Evolutionary conservation across 2,329 filamentous ascomycete species (phyloP), one percentile per base, ranked within the genome.

Genomic region (Diaporthe longicolla): DNA sequence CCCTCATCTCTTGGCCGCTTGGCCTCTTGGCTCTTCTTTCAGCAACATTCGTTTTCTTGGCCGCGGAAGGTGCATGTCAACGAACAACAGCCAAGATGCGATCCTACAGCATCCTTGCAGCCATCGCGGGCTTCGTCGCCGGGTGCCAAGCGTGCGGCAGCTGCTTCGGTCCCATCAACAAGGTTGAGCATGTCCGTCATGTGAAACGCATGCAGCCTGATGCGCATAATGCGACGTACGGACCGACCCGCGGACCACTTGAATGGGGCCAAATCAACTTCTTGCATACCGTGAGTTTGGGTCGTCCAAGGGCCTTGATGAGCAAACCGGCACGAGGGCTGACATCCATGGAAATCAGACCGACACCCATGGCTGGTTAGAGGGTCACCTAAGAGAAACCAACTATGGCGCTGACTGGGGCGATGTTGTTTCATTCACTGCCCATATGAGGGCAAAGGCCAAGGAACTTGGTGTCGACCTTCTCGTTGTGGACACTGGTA

Each of bases 371-470:
- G 89, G 89, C 26, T 90, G 90, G 90, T 83, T 91, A 24, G 87
- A 89, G 77, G 88, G 89, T 4, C 88, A 91, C 78, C 79, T 92
- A 76, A 90, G 91, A 77, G 89, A 92, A 81, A 83, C 86, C 77
- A 91, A 91, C 78, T 92, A 91, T 75, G 89, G 90, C 54, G 90
- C 90, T 2, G 91, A 93, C 78, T 92, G 90, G 89, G 91, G 91
- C 32, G 91, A 93, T 79, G 92, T 89, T 80, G 89, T 90, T 55
- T 88, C 88, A 71, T 92, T 92, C 78, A 85, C 87, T 17, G 86
- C 85, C 66, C 87, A 87, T 75, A 91, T 92, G 89, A 89, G 89
- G 80, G 82, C 87, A 72, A 89, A 88, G 77, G 90, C 91, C 5
- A 82, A 83, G 26, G 83, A 86, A 17, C 83, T 91, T 76, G 87